Conservation (phyloP, 345 rosid species). For the Dipteronia sinensis region DNA sequence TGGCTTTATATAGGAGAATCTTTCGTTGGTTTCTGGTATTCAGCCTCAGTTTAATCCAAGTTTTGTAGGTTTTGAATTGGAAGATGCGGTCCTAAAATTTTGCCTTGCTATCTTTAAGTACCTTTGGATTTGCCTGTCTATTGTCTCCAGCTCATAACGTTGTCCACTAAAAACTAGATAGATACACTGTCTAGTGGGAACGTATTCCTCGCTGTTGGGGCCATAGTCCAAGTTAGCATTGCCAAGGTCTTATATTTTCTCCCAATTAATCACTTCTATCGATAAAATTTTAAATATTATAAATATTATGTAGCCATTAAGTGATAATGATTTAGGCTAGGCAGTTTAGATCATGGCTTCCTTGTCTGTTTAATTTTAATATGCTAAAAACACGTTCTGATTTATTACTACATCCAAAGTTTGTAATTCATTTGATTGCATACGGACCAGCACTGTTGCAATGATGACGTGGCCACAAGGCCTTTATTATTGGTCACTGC, state of each 20-base stretch:
- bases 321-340: no score
- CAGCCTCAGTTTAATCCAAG: not conserved
- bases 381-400: no score
- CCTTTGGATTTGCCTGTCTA: not conserved
- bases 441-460: slow-evolving; percentile 62
- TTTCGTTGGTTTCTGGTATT: not conserved
- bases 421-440: slow-evolving; percentile 13
- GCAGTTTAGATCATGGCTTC: not conserved
- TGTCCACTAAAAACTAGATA: no score
- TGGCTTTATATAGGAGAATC: not conserved
- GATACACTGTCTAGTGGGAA: not conserved
- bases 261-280: not conserved
- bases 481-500: slow-evolving; percentile 83
- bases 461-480: slow-evolving; percentile 55
- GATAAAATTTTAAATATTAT: not conserved
- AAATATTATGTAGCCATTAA: not conserved
- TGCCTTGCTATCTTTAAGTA: not conserved
- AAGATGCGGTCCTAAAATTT: no score
- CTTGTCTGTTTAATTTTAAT: not conserved
- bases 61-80: not conserved
- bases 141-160: no score
- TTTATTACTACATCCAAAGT: not conserved
- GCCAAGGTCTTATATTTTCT: not conserved
- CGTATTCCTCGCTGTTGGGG: not conserved
- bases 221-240: not conserved